Evolutionary conservation across 2,329 filamentous ascomycete genomes (phyloP).

Genomic region (Ophiostoma sp.): DNA sequence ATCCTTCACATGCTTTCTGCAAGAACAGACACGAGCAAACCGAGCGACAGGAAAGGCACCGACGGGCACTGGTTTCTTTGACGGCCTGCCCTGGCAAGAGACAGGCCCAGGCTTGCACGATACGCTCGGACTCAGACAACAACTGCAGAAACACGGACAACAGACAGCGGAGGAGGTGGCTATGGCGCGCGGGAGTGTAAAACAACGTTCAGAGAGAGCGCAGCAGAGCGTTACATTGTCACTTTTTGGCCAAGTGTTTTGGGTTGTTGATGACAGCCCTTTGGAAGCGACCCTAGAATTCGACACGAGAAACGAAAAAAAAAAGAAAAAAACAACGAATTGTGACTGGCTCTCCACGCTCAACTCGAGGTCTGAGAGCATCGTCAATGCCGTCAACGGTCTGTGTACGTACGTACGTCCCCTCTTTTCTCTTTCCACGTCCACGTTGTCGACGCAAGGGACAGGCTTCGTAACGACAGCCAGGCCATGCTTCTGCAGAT

Average conservation of each 20-base stretch:
- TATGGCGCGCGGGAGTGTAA: constrained; percentile 1
- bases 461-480: neutral
- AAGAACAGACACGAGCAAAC: neutral
- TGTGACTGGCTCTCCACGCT: neutral
- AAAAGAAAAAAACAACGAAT: neutral
- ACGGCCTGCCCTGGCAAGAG: neutral
- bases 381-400: no score
- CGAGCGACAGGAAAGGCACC: neutral
- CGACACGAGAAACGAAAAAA: neutral
- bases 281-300: neutral
- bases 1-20: neutral
- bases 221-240: neutral
- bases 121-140: neutral
- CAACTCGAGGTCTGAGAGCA: no score
- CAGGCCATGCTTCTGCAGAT: neutral
- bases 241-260: neutral
- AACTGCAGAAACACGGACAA: neutral
- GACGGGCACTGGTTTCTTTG: no score
- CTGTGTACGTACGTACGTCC: neutral
- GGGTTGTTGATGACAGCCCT: neutral
- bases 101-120: neutral
- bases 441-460: constrained; percentile 7
- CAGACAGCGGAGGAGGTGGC: neutral
- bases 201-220: neutral
- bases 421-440: neutral